Evolutionary conservation across 192 early-diverging fungal species (phyloP).

Genomic region (Mortierella claussenii): DNA sequence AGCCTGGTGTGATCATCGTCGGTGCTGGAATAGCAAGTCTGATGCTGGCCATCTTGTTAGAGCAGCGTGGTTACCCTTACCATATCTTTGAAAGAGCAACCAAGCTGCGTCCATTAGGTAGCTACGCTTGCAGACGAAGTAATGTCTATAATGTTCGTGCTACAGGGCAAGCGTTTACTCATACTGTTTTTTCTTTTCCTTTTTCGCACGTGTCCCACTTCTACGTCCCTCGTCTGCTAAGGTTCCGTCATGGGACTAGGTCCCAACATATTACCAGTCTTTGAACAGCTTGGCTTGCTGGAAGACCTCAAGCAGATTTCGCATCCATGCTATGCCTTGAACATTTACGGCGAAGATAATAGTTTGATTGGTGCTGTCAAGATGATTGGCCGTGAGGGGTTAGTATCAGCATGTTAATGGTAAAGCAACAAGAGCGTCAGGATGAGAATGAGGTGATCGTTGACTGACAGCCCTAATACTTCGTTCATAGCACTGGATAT

Average conservation of each 20-base stretch:
- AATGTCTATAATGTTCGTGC: too few relatives aligned
- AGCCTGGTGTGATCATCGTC: background rate
- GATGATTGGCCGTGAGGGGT: too few relatives aligned
- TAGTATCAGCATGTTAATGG: too few relatives aligned
- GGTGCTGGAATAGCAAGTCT: background rate
- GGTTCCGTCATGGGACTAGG: background rate
- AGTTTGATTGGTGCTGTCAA: background rate
- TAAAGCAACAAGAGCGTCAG: too few relatives aligned
- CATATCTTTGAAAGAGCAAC: background rate
- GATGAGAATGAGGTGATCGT: too few relatives aligned
- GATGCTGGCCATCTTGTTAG: background rate
- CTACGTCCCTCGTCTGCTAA: too few relatives aligned
- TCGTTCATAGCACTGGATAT: slow-evolving; percentile 2
- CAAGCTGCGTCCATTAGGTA: slow-evolving; percentile 5
- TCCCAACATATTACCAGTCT: background rate
- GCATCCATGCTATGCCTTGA: background rate
- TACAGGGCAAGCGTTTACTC: too few relatives aligned
- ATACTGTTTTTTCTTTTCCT: too few relatives aligned
- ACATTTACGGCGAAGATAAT: background rate
- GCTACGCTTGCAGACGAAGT: too few relatives aligned
- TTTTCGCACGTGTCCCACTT: too few relatives aligned
- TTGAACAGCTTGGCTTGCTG: slow-evolving; percentile 2
- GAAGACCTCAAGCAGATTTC: slow-evolving; percentile 1
- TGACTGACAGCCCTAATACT: background rate
- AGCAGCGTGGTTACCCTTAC: background rate